Evolutionary conservation across 2,329 filamentous ascomycete genomes (phyloP).

Genomic region (Ophioceras dolichostomum): DNA sequence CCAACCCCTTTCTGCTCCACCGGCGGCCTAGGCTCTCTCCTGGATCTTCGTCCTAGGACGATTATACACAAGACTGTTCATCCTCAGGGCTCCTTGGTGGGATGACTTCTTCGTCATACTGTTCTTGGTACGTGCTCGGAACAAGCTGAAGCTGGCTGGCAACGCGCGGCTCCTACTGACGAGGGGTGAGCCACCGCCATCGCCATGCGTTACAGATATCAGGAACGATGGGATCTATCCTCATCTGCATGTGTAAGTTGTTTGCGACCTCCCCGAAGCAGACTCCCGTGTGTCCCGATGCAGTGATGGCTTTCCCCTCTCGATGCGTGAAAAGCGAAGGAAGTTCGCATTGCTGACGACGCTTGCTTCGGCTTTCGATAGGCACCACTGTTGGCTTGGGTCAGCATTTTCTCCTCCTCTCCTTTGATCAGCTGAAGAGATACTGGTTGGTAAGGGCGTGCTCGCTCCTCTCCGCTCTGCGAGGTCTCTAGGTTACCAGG

Average conservation of each 20-base stretch:
- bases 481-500: too few relatives aligned
- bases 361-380: too few relatives aligned
- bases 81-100: constrained; percentile 4
- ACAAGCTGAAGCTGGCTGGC: too few relatives aligned
- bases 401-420: constrained; percentile 1
- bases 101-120: constrained; percentile 6
- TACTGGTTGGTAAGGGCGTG: not conserved
- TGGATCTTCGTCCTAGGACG: not conserved
- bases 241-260: constrained; percentile 3
- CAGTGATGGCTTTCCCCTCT: too few relatives aligned
- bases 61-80: constrained; percentile 4
- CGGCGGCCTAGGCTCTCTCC: not conserved
- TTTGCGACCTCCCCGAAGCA: too few relatives aligned
- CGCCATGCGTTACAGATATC: not conserved
- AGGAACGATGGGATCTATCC: not conserved
- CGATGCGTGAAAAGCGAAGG: not conserved
- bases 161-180: too few relatives aligned
- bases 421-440: not conserved
- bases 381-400: constrained; percentile 4
- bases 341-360: not conserved
- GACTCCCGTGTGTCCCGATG: too few relatives aligned
- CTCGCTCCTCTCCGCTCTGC: too few relatives aligned
- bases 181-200: too few relatives aligned
- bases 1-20: not conserved
- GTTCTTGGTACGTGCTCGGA: constrained; percentile 5